Conservation (phyloP, 2,329 filamentous ascomycete species). For the Trichophyton equinum region DNA sequence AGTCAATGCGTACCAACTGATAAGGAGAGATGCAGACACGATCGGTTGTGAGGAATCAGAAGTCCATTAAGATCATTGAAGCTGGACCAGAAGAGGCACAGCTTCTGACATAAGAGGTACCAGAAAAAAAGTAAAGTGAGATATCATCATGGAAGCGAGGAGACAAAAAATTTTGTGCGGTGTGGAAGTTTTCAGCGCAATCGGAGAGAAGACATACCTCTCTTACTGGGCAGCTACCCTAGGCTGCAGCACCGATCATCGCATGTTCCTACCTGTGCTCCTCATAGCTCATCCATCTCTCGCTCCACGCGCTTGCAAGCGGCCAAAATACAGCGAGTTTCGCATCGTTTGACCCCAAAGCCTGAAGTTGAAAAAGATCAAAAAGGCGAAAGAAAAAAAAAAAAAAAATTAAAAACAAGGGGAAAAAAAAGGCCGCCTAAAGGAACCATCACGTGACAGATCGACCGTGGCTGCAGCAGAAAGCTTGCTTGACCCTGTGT, state of each 20-base stretch:
- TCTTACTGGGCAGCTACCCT: not conserved
- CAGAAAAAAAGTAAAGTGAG: constrained; percentile 57
- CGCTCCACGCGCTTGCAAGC: not conserved
- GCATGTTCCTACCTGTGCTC: not conserved
- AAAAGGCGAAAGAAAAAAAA: too few relatives aligned
- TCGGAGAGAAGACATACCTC: not conserved
- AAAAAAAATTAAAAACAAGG: not conserved
- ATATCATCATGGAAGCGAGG: constrained; percentile 52
- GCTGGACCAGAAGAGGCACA: constrained; percentile 24
- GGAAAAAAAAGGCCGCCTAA: not conserved
- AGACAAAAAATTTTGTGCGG: not conserved
- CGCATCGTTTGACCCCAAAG: too few relatives aligned
- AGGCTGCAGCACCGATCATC: not conserved
- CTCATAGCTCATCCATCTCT: not conserved
- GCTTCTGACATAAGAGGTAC: constrained; percentile 83
- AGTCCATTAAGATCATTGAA: constrained; percentile 68
- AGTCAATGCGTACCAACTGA: not conserved
- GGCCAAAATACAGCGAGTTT: too few relatives aligned
- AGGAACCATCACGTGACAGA: not conserved
- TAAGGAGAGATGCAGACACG: not conserved
- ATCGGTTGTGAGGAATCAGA: constrained; percentile 42
- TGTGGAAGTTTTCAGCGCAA: not conserved
- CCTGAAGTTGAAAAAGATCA: too few relatives aligned
- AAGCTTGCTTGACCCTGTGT: not conserved
- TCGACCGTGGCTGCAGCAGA: not conserved